phyloP scores from a whole-genome alignment of 345 rosid species.

The Populus ilicifolia region DNA sequence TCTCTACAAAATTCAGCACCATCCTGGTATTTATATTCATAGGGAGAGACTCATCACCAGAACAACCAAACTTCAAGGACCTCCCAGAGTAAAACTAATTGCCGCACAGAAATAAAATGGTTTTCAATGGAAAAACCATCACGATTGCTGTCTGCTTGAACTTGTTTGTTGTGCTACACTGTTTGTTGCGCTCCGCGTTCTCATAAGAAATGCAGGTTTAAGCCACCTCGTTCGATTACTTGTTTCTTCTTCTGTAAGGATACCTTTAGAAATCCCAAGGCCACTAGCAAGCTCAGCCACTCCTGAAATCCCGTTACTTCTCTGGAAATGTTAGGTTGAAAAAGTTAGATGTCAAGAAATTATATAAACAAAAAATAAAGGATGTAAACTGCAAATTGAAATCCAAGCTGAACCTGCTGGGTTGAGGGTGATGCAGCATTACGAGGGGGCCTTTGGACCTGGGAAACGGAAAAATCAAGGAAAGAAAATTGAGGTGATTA shows the following conservation, averaged over 20 bases:
- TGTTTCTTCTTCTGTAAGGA: constrained; percentile 17
- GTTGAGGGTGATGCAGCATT: constrained; percentile 31
- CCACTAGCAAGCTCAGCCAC: constrained; percentile 27
- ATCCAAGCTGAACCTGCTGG: constrained; percentile 35
- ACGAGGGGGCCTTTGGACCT: constrained; percentile 32
- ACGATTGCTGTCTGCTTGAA: constrained; percentile 31
- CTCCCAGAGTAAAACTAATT: not conserved
- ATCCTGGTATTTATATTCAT: constrained; percentile 4
- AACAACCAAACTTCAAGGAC: not conserved
- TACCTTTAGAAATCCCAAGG: constrained; percentile 24
- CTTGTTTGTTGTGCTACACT: constrained; percentile 29
- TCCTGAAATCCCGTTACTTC: constrained; percentile 26
- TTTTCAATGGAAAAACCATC: constrained; percentile 5
- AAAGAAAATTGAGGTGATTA: not conserved
- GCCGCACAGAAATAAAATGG: not conserved
- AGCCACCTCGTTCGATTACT: constrained; percentile 22
- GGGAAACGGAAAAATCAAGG: constrained; percentile 5
- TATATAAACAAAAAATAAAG: not conserved
- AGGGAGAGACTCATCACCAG: constrained; percentile 6
- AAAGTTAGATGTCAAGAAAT: constrained; percentile 1
- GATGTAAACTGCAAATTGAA: not conserved
- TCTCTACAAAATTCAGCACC: constrained; percentile 35
- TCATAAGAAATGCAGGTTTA: constrained; percentile 22
- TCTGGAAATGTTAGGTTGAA: constrained; percentile 36
- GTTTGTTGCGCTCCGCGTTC: constrained; percentile 41